These are phyloP conservation scores for Phoma sp. DNA, from an alignment of 2,329 filamentous ascomycete genomes.

Conservation along the genomic window DNA sequence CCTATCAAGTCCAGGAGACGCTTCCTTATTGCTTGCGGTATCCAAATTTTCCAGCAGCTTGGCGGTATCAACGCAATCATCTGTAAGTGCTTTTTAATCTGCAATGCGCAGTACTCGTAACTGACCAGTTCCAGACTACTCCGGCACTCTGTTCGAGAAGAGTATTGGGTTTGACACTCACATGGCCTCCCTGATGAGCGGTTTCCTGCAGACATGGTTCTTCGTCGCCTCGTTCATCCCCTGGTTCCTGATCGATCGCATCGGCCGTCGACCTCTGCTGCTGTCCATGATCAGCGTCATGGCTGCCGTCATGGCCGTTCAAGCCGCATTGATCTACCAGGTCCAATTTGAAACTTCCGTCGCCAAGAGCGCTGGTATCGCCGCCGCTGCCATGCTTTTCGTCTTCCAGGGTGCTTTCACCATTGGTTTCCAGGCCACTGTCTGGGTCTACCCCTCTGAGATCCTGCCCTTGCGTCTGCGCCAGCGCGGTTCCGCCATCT, in stretches of 20 bases:
- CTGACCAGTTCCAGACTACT: constrained; percentile 16
- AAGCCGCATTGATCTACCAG: constrained; percentile 26
- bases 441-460: constrained; percentile 20
- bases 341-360: constrained; percentile 22
- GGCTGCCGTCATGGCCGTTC: constrained; percentile 26
- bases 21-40: constrained; percentile 24
- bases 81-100: constrained; percentile 7
- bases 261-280: constrained; percentile 22
- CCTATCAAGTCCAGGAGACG: constrained; percentile 26
- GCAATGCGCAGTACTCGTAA: background rate
- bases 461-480: constrained; percentile 18
- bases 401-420: constrained; percentile 27
- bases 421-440: constrained; percentile 26
- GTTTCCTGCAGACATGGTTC: constrained; percentile 27
- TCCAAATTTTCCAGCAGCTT: constrained; percentile 25
- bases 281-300: constrained; percentile 26
- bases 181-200: constrained; percentile 24
- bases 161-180: constrained; percentile 25
- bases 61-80: constrained; percentile 28
- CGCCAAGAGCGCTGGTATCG: constrained; percentile 21
- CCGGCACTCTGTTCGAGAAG: constrained; percentile 24
- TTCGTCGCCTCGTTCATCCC: constrained; percentile 27
- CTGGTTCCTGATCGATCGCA: constrained; percentile 24
- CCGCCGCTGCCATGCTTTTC: constrained; percentile 24
- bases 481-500: constrained; percentile 17